phyloP scores from a whole-genome alignment of 352 stramenopile genomes.

The Pythium graminicola region DNA sequence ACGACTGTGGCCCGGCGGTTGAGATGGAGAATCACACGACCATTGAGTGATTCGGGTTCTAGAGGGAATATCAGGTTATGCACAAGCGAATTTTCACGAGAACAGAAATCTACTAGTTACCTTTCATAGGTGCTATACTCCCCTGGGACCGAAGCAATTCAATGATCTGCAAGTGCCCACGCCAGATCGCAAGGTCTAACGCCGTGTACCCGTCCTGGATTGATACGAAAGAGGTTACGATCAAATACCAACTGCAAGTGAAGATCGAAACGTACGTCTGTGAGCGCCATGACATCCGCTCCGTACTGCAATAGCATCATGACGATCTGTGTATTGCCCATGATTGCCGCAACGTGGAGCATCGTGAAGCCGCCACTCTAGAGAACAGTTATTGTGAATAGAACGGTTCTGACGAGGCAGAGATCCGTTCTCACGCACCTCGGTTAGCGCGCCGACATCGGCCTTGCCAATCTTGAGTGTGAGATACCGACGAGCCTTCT shows the following conservation, averaged over 20 bases:
- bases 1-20: conserved; percentile 70
- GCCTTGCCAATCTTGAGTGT: conserved; percentile 82
- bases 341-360: conserved; percentile 68
- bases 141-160: conserved; percentile 74
- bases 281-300: conserved; percentile 67
- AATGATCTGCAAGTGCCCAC: conserved; percentile 76
- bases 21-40: conserved; percentile 61
- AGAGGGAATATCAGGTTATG: neutral
- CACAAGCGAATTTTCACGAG: neutral
- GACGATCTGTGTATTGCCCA: conserved; percentile 79
- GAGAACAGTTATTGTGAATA: neutral
- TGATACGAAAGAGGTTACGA: neutral
- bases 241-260: neutral
- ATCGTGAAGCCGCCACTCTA: conserved; percentile 75
- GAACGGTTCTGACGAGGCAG: neutral
- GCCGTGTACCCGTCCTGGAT: conserved; percentile 71
- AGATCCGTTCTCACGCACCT: conserved; percentile 26
- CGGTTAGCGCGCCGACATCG: conserved; percentile 65
- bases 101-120: conserved; percentile 13
- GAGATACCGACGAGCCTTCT: conserved; percentile 74
- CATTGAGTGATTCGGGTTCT: conserved; percentile 78
- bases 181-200: conserved; percentile 77
- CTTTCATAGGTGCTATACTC: conserved; percentile 80
- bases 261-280: conserved; percentile 36
- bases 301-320: conserved; percentile 83